phyloP scores from a whole-genome alignment of 2,329 filamentous ascomycete genomes.

The Mycogone perniciosa region DNA sequence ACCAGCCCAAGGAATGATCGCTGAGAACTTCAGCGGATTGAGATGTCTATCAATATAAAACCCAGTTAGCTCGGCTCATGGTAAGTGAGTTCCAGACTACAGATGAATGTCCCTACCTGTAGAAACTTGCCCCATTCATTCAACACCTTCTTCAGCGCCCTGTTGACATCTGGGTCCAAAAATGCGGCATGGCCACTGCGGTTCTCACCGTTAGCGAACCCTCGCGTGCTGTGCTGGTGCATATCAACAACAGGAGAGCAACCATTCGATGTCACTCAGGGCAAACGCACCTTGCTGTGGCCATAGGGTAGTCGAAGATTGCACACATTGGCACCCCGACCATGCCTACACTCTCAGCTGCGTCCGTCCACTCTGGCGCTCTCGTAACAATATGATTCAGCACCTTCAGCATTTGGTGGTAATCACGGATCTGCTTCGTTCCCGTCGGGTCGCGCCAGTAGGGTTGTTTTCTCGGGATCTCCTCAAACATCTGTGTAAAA shows the following conservation, averaged over 20 bases:
- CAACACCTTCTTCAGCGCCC: slow-evolving; percentile 46
- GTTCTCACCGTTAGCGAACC: slow-evolving; percentile 4
- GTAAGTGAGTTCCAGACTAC: neutral
- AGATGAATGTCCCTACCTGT: slow-evolving; percentile 27
- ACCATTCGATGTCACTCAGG: neutral
- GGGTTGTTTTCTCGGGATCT: slow-evolving; percentile 37
- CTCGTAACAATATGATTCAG: slow-evolving; percentile 53
- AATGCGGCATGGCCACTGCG: slow-evolving; percentile 46
- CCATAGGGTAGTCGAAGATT: slow-evolving; percentile 52
- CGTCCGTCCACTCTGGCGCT: slow-evolving; percentile 48
- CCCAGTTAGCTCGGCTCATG: neutral
- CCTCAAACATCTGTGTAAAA: slow-evolving; percentile 61
- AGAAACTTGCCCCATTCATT: slow-evolving; percentile 53
- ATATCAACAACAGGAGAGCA: neutral
- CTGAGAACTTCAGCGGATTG: slow-evolving; percentile 48
- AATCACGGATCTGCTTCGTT: slow-evolving; percentile 56
- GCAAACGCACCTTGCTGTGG: slow-evolving; percentile 38
- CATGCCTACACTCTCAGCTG: slow-evolving; percentile 44
- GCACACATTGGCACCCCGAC: slow-evolving; percentile 49
- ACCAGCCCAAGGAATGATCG: slow-evolving; percentile 44
- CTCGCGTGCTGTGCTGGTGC: neutral
- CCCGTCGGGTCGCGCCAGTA: slow-evolving; percentile 59
- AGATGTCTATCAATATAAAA: slow-evolving; percentile 31
- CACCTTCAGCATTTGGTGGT: slow-evolving; percentile 58
- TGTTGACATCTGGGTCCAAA: slow-evolving; percentile 48